Base-by-base conservation (phyloP, 495 filamentous ascomycete species). In the Saxispiralis lemnorum region DNA sequence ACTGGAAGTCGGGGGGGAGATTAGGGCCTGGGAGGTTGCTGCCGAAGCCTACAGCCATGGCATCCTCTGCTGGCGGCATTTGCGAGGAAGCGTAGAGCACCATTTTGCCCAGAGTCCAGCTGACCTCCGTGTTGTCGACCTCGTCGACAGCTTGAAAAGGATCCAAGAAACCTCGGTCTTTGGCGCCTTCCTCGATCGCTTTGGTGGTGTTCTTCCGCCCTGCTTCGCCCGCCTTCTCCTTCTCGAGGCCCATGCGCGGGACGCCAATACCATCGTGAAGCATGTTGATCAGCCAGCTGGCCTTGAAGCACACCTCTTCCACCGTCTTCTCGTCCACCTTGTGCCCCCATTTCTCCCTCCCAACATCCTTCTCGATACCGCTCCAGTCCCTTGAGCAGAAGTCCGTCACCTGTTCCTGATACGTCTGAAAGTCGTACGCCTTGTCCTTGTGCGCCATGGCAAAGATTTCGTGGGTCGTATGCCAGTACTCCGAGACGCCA, bases 401-500 rank as follows among this genome's bases (percentile, higher is more conserved):
- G 6, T 81, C 71, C 44, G 75, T 68, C 4, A 99, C 92, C 19
- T 79, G 73, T 46, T 79, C 64, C 50, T 95, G 88, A 54, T 95
- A 99, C 0, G 80, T 85, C 30, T 79, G 72, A 51, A 93, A 89
- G 50, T 96, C 89, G 60, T 96, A 96, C 0, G 81, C 74, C 51
- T 81, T 82, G 49, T 92, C 80, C 41, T 79, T 79, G 53, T 81
- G 70, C 20, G 74, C 75, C 57, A 75, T 76, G 47, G 84, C 81
- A 53, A 96, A 95, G 0, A 95, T 76, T 38, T 92, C 84, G 54
- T 95, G 88, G 0, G 89, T 99, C 0, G 88, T 94, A 62, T 99
- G 89, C 89, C 89, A 99, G 57, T 93, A 99, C 56, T 99, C 89
- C 14, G 86, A 94, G 42, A 99, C 88, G 7, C 89, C 89, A 19